These are phyloP conservation scores for Hypoxylon sp. DNA, from an alignment of 2,329 filamentous ascomycete genomes.

Conservation along the genomic window DNA sequence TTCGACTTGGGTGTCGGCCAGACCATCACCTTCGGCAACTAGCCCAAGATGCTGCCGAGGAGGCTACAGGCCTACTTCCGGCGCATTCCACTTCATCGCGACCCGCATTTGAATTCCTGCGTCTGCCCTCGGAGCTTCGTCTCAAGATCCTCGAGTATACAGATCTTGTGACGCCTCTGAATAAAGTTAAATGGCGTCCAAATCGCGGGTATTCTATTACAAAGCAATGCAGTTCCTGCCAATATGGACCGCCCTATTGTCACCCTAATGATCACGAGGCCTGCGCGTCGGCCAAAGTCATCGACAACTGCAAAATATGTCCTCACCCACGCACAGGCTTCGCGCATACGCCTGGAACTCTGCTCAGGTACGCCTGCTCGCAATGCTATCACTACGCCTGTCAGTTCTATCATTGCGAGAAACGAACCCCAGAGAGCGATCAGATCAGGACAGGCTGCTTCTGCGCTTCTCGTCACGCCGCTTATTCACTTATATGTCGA, in stretches of 20 bases:
- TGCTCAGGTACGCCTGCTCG: background rate
- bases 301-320: background rate
- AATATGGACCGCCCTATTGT: background rate
- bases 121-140: slow-evolving; percentile 11
- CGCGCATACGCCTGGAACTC: no score
- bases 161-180: slow-evolving; percentile 18
- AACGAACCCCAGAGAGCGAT: background rate
- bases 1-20: background rate
- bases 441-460: slow-evolving; percentile 4
- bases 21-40: background rate
- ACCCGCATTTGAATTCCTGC: background rate
- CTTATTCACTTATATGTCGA: slow-evolving; percentile 2
- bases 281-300: background rate
- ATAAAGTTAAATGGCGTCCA: slow-evolving; percentile 6
- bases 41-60: background rate
- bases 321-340: background rate
- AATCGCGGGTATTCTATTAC: background rate
- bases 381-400: slow-evolving; percentile 9
- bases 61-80: background rate
- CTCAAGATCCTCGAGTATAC: slow-evolving; percentile 18
- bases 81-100: background rate
- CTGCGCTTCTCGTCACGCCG: slow-evolving; percentile 2
- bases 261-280: background rate
- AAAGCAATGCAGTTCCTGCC: background rate
- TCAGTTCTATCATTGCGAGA: slow-evolving; percentile 18